Conservation (phyloP, 495 filamentous ascomycete genomes). For the Aspergillus indologenus region DNA sequence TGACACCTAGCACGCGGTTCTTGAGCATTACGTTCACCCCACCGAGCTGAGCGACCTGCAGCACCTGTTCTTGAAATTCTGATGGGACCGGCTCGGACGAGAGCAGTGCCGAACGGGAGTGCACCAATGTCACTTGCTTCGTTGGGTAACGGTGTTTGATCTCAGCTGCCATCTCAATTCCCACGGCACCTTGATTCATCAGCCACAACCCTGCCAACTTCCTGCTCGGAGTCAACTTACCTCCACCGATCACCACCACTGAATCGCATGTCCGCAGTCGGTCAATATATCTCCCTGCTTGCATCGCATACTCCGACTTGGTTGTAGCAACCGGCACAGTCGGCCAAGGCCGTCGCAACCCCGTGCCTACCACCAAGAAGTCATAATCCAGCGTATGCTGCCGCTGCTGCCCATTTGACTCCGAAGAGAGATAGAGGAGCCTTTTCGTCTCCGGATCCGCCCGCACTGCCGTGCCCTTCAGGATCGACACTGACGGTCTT, state of each 20-base stretch:
- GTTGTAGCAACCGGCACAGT: conserved; percentile 50
- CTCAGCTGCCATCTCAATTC: conserved; percentile 62
- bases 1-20: neutral
- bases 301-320: conserved; percentile 48
- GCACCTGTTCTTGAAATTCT: conserved; percentile 50
- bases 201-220: neutral
- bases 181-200: conserved; percentile 50
- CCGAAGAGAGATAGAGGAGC: neutral
- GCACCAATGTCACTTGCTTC: conserved; percentile 53
- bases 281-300: conserved; percentile 36
- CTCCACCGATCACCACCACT: conserved; percentile 46
- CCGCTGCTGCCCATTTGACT: conserved; percentile 20
- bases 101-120: conserved; percentile 55
- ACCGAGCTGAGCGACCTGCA: conserved; percentile 43
- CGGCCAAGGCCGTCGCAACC: conserved; percentile 54
- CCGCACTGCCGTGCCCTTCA: neutral
- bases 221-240: conserved; percentile 16
- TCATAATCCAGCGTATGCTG: conserved; percentile 45
- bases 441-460: conserved; percentile 5
- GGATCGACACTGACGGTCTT: neutral
- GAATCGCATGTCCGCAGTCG: neutral
- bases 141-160: conserved; percentile 50
- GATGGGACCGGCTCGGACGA: conserved; percentile 57
- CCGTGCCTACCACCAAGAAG: conserved; percentile 55
- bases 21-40: conserved; percentile 45